Evolutionary conservation across 768 basidiomycete genomes (phyloP).

Genomic region (Sarcodon sp.): DNA sequence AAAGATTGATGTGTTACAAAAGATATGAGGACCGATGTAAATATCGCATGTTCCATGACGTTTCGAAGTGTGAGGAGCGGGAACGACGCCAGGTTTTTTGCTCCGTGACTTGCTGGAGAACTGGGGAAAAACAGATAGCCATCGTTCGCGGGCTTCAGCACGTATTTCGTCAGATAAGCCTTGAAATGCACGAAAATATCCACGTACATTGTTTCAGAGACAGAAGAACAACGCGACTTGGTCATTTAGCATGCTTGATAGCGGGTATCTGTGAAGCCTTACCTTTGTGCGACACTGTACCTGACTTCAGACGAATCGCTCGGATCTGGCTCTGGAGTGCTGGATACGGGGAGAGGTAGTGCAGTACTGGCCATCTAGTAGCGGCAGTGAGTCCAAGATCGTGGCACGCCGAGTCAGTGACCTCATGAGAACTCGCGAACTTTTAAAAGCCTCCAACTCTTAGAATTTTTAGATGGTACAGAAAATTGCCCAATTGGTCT

Average conservation of each 20-base stretch:
- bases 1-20: conserved; percentile 53
- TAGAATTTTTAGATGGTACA: too few species aligned
- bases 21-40: conserved; percentile 65
- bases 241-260: neutral
- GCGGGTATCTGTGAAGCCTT: neutral
- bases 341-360: too few species aligned
- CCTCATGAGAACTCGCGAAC: neutral
- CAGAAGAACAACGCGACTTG: conserved; percentile 47
- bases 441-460: too few species aligned
- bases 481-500: neutral
- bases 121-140: conserved; percentile 55
- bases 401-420: neutral
- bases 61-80: conserved; percentile 56
- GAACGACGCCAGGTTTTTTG: conserved; percentile 36
- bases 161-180: conserved; percentile 4
- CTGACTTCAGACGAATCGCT: too few species aligned
- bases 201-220: conserved; percentile 60
- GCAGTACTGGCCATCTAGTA: neutral
- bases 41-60: conserved; percentile 57
- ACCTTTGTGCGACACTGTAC: conserved; percentile 50
- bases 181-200: neutral
- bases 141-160: conserved; percentile 51
- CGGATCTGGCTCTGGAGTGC: too few species aligned
- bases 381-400: neutral
- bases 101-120: conserved; percentile 57